Evolutionary conservation across 176 grass and related monocot genomes (phyloP), one percentile per base, ranked within the genome.

Genomic region (bread wheat (Triticum aestivum)): DNA sequence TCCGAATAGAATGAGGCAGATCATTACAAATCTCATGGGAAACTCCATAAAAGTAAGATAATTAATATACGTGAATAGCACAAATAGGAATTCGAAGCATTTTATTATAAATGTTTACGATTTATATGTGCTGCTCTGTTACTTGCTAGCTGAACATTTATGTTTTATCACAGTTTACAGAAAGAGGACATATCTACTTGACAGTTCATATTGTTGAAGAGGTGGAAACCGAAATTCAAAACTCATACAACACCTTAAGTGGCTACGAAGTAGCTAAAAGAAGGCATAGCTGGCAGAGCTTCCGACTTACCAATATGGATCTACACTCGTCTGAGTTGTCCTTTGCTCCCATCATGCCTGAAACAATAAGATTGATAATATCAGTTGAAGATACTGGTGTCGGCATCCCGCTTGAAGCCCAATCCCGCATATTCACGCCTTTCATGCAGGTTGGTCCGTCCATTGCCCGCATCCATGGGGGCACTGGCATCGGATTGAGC

Each of bases 401-500:
- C 11, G 97, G 97, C 44, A 99, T 99, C 79, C 97, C 97, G 6
- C 79, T 20, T 42, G 97, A 99, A 80, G 90, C 97, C 20, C 97
- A 99, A 77, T 97, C 92, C 71, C 89, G 90, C 2, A 52, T 99
- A 39, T 99, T 99, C 86, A 99, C 83, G 32, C 97, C 94, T 87
- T 99, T 97, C 70, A 99, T 99, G 97, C 97, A 99, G 89, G 92
- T 93, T 38, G 86, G 92, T 24, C 97, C 97, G 21, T 99, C 97
- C 17, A 87, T 97, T 90, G 86, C 97, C 26, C 92, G 94, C 76
- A 97, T 97, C 87, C 97, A 99, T 88, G 97, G 97, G 24, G 97
- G 97, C 24, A 97, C 97, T 37, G 97, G 97, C 51, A 99, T 99
- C 85, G 97, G 97, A 37, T 66, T 99, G 51, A 99, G 94, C 89